Base-by-base conservation (phyloP, 352 stramenopile species). In the Hyphochytrium catenoides region DNA sequence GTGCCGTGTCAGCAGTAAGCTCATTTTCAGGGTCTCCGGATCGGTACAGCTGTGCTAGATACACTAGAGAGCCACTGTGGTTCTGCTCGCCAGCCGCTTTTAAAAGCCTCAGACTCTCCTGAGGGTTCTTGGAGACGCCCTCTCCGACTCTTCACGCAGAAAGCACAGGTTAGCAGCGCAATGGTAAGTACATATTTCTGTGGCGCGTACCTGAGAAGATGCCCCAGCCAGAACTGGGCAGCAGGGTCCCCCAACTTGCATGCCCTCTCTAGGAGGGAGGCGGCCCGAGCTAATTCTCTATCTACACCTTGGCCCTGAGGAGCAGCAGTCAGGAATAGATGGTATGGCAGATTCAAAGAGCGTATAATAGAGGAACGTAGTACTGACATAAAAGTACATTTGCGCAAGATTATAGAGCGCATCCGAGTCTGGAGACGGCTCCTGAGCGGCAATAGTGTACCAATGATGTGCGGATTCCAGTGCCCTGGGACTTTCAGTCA, bases 201-300 rank as follows among this genome's bases (percentile, higher is more conserved):
- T 8, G 36, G 25, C 7, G 28, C 36, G 28, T 69, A 54, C 51
- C 77, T 62, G 38, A 82, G 55, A 28, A 81, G 20, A 43, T 71
- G 64, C 30, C 71, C 69, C 59, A 86, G 74, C 44, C 82, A 81
- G 42, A 76, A 79, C 45, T 81, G 70, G 8, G 71, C 71, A 18
- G 68, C 72, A 2, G 56, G 37, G 38, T 84, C 69, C 5, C 68
- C 71, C 23, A 59, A 48, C 36, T 86, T 67, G 3, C 69, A 66
- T 6, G 71, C 71, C 8, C 54, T 57, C 26, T 68, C 61, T 36
- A 86, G 77, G 54, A 74, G 84, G 31, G 52, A 48, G 28, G 84
- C 69, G 22, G 66, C 58, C 0, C 58, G 60, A 15, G 36, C 41
- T n/a, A n/a, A n/a, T n/a, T n/a, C n/a, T n/a, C n/a, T n/a, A n/a